phyloP scores from a whole-genome alignment of 129 eudicot genomes.

The Centaurea solstitialis region DNA sequence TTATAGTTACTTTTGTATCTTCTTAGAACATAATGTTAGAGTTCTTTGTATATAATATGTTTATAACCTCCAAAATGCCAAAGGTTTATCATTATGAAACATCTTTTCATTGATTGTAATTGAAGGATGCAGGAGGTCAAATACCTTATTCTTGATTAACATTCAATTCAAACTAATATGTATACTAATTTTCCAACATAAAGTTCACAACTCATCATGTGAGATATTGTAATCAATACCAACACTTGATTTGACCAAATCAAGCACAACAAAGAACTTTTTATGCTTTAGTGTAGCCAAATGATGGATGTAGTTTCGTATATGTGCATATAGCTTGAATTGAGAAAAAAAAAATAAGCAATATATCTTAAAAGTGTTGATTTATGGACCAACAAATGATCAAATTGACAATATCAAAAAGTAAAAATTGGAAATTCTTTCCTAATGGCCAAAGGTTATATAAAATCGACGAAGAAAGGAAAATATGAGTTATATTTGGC shows the following conservation, averaged over 20 bases:
- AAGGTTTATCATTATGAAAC: too few relatives aligned
- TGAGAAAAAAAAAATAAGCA: too few relatives aligned
- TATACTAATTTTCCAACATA: too few relatives aligned
- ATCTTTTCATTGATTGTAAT: too few relatives aligned
- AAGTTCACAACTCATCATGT: not conserved
- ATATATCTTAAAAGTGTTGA: not conserved
- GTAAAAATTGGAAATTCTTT: not conserved
- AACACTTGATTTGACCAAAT: not conserved
- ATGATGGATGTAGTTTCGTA: not conserved
- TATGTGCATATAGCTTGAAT: not conserved
- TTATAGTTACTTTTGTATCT: too few relatives aligned
- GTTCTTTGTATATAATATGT: too few relatives aligned
- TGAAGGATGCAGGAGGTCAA: too few relatives aligned
- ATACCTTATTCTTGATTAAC: too few relatives aligned
- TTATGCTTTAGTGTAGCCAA: not conserved
- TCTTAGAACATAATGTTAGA: too few relatives aligned
- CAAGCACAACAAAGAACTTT: too few relatives aligned
- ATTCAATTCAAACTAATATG: too few relatives aligned
- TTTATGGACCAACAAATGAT: not conserved
- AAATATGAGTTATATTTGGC: not conserved
- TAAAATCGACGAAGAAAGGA: not conserved
- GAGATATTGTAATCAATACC: not conserved
- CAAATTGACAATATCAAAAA: not conserved
- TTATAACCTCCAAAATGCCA: too few relatives aligned
- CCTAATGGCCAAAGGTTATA: not conserved